Conservation (phyloP, 2,329 filamentous ascomycete genomes). For the Microdochium trichocladiopsis region DNA sequence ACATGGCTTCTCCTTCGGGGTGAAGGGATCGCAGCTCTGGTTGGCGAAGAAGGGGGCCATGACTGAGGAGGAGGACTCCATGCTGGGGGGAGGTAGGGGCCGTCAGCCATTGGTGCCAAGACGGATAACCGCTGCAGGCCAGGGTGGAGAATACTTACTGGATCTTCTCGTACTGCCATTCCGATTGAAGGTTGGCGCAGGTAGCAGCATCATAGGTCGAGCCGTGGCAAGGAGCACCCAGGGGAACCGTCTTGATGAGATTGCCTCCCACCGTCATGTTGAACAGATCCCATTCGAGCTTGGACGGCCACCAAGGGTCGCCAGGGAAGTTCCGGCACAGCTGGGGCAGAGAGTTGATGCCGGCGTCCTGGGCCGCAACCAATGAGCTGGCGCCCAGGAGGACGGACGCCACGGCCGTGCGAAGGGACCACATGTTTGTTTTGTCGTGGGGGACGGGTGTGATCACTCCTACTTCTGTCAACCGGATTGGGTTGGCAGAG, state of each 20-base stretch:
- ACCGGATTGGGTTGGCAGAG: background rate
- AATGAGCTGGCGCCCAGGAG: background rate
- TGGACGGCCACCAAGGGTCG: conserved; percentile 3
- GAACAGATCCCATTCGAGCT: conserved; percentile 1
- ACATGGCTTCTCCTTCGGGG: conserved; percentile 30
- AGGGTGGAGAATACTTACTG: conserved; percentile 1
- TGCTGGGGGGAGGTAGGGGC: conserved; percentile 7
- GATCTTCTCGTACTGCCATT: background rate
- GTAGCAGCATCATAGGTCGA: conserved; percentile 9
- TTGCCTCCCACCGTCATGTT: conserved; percentile 8
- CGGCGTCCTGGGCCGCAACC: background rate
- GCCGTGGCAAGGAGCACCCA: conserved; percentile 12
- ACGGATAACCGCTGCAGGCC: background rate
- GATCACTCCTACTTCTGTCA: background rate
- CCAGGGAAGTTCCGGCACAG: conserved; percentile 2
- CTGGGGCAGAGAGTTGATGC: background rate
- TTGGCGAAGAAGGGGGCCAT: conserved; percentile 31
- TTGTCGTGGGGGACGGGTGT: background rate
- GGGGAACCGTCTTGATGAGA: conserved; percentile 13
- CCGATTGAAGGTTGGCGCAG: conserved; percentile 6
- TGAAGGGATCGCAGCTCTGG: conserved; percentile 30
- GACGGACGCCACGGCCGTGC: background rate
- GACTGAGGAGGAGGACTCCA: conserved; percentile 18
- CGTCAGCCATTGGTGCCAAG: background rate
- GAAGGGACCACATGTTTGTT: background rate